Evolutionary conservation across 148 eudicot genomes (phyloP).

Genomic region (Vaccinium corymbosum): DNA sequence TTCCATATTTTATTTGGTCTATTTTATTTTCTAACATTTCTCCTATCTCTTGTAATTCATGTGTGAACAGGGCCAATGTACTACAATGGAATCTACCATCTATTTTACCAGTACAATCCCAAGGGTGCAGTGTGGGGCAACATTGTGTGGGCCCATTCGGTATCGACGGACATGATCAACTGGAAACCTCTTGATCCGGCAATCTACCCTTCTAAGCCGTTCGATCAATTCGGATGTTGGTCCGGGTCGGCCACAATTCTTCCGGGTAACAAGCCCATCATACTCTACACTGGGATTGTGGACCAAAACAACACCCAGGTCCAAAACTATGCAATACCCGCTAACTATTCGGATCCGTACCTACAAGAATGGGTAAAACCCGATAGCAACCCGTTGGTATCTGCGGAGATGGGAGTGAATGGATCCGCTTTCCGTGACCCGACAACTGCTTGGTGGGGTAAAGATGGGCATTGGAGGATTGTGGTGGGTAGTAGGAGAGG

Average conservation of each 20-base stretch:
- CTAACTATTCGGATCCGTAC: slow-evolving; percentile 58
- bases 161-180: slow-evolving; percentile 40
- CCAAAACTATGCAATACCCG: slow-evolving; percentile 72
- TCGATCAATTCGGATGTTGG: slow-evolving; percentile 59
- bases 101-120: slow-evolving; percentile 49
- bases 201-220: slow-evolving; percentile 42
- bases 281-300: slow-evolving; percentile 59
- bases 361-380: slow-evolving; percentile 75
- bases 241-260: slow-evolving; percentile 69
- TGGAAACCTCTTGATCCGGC: slow-evolving; percentile 63
- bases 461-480: slow-evolving; percentile 50
- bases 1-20: not conserved
- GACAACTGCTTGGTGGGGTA: slow-evolving; percentile 36
- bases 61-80: slow-evolving; percentile 53
- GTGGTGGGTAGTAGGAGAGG: slow-evolving; percentile 49
- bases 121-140: slow-evolving; percentile 68
- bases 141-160: slow-evolving; percentile 81
- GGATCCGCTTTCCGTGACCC: slow-evolving; percentile 64
- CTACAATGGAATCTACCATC: slow-evolving; percentile 62
- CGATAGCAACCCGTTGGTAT: slow-evolving; percentile 64
- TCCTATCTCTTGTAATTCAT: not conserved
- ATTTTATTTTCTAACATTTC: too few relatives aligned
- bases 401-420: slow-evolving; percentile 38
- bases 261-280: slow-evolving; percentile 43
- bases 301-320: slow-evolving; percentile 41